Evolutionary conservation across 164 flowering plant species (phyloP).

Genomic region (Liriodendron chinense): DNA sequence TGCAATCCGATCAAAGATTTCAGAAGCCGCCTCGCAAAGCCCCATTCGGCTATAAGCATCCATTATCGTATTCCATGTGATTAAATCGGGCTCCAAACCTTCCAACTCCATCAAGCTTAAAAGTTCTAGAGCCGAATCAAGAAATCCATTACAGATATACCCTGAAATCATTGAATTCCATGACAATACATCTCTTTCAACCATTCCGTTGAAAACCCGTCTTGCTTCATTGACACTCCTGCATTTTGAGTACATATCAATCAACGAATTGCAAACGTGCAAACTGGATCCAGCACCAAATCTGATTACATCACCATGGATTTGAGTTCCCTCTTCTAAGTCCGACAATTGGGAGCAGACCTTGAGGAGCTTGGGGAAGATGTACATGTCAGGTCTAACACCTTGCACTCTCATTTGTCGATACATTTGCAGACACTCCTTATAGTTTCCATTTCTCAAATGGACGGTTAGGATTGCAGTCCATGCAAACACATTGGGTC

Average conservation of each 20-base stretch:
- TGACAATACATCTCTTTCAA: conserved; percentile 39
- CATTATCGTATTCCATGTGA: conserved; percentile 49
- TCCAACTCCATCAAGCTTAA: conserved; percentile 30
- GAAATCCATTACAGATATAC: conserved; percentile 36
- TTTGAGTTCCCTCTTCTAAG: conserved; percentile 27
- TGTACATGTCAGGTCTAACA: conserved; percentile 43
- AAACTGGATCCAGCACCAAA: conserved; percentile 28
- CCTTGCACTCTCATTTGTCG: conserved; percentile 26
- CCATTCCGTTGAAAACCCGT: conserved; percentile 39
- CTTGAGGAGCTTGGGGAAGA: conserved; percentile 47
- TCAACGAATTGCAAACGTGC: conserved; percentile 41
- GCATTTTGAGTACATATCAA: conserved; percentile 56
- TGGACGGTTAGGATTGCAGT: conserved; percentile 41
- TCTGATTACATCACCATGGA: conserved; percentile 41
- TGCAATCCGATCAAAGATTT: conserved; percentile 32
- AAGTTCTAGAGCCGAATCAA: conserved; percentile 27
- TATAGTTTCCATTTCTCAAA: conserved; percentile 30
- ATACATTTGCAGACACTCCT: conserved; percentile 29
- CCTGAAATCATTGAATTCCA: conserved; percentile 59
- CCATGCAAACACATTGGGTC: conserved; percentile 53
- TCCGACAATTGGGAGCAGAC: conserved; percentile 33
- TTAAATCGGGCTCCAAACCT: conserved; percentile 43
- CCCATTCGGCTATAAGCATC: conserved; percentile 54
- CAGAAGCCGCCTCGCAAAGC: conserved; percentile 40
- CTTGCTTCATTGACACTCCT: conserved; percentile 32